Percentiles rank a stretch among this genome's conserved stretches.
These are phyloP conservation scores for Cyclotella cryptica DNA, from an alignment of 108 stramenopile species.

Conservation along the genomic window DNA sequence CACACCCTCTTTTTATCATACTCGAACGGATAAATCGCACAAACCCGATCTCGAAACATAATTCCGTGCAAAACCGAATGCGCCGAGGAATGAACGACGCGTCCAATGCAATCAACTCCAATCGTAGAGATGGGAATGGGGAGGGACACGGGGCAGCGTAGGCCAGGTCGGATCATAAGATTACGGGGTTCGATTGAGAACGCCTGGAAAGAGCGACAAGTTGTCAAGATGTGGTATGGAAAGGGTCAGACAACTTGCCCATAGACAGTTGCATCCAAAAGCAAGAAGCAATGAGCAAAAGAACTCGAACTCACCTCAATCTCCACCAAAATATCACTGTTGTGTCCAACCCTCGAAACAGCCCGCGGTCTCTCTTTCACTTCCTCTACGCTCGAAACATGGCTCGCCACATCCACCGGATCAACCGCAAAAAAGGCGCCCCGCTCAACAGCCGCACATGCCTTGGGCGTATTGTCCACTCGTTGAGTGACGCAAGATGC, in stretches of 20 bases:
- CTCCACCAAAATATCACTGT: constrained; percentile 50
- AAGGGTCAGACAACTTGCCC: background rate
- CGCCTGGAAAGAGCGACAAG: constrained; percentile 7
- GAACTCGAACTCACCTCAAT: constrained; percentile 35
- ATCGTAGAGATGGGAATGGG: constrained; percentile 34
- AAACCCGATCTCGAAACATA: constrained; percentile 37
- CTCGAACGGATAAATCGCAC: constrained; percentile 49
- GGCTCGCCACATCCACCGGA: background rate
- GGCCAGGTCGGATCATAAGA: constrained; percentile 49
- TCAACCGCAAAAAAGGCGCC: too few species aligned
- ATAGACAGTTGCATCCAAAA: too few species aligned
- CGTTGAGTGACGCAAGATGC: too few species aligned
- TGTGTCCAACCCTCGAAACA: constrained; percentile 23
- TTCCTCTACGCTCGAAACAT: background rate
- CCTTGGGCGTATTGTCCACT: too few species aligned
- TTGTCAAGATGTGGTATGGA: background rate
- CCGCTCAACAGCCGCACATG: too few species aligned
- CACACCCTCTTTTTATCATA: constrained; percentile 8
- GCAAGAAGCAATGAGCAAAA: background rate
- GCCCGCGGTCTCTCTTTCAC: background rate
- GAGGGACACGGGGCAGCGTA: constrained; percentile 27
- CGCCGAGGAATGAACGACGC: constrained; percentile 40
- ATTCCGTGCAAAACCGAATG: constrained; percentile 45
- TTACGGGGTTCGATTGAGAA: constrained; percentile 39
- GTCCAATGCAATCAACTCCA: constrained; percentile 42